Conservation (phyloP, 768 basidiomycete species). For the Pulveroboletus sp. region DNA sequence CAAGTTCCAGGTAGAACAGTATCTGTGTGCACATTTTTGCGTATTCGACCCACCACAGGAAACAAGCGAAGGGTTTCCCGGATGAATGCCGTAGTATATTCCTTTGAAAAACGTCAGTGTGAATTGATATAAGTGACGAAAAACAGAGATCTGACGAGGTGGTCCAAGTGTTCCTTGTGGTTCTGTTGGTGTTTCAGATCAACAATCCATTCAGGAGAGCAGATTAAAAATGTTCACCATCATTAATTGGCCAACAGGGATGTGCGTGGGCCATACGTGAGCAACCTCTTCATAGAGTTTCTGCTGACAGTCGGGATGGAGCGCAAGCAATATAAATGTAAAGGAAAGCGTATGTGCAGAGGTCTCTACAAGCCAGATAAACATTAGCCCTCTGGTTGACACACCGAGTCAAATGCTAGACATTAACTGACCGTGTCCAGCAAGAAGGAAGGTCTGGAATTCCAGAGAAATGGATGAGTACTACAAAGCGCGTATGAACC, state of each 20-base stretch:
- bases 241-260: constrained; percentile 20
- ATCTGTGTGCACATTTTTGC: constrained; percentile 33
- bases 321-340: constrained; percentile 42
- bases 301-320: constrained; percentile 47
- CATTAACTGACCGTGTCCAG: constrained; percentile 40
- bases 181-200: constrained; percentile 24
- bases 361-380: constrained; percentile 39
- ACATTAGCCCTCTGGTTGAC: constrained; percentile 5
- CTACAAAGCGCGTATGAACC: neutral
- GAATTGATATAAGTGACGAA: neutral
- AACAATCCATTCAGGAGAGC: neutral
- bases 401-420: too few relatives aligned
- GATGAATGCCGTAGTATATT: constrained; percentile 36
- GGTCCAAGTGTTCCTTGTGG: constrained; percentile 37
- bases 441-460: constrained; percentile 44
- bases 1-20: too few relatives aligned
- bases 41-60: constrained; percentile 36
- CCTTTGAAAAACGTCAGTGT: constrained; percentile 24
- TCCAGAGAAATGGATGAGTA: neutral
- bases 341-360: constrained; percentile 44
- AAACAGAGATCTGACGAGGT: constrained; percentile 29
- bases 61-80: constrained; percentile 30
- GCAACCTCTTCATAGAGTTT: constrained; percentile 41
- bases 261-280: constrained; percentile 38
- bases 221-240: constrained; percentile 25